Percentiles rank a stretch among this genome's conserved stretches.
Conservation (phyloP, 2,329 filamentous ascomycete species). For the Fusarium denticulatum region DNA sequence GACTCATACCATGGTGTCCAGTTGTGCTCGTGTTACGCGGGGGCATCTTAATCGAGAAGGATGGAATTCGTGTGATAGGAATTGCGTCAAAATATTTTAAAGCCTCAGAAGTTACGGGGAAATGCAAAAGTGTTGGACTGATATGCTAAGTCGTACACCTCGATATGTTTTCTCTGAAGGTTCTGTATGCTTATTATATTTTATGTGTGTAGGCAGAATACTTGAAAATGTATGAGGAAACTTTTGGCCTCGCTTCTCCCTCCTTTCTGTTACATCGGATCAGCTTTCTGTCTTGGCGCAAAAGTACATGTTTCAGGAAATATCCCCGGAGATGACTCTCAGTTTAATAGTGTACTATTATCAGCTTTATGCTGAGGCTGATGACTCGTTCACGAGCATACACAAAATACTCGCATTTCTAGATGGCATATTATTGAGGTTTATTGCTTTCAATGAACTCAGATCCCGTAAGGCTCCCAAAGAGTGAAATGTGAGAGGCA, state of each 20-base stretch:
- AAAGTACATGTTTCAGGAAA: neutral
- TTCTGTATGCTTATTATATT: neutral
- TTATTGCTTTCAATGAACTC: neutral
- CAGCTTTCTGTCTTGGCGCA: too few species aligned
- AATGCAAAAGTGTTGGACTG: rapidly evolving
- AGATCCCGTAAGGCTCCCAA: too few species aligned
- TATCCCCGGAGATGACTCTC: neutral
- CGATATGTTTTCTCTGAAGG: neutral
- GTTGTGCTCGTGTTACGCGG: too few species aligned
- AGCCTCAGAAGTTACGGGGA: rapidly evolving
- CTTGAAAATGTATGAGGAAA: neutral
- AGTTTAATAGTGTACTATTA: neutral
- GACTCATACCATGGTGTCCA: neutral
- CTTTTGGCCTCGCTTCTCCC: too few species aligned
- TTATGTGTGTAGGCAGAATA: neutral
- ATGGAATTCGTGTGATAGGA: too few species aligned
- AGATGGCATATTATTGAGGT: too few species aligned
- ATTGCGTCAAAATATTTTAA: too few species aligned
- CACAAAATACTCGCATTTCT: neutral
- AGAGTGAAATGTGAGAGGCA: too few species aligned
- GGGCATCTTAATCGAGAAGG: neutral
- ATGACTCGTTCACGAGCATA: neutral
- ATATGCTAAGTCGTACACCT: too few species aligned
- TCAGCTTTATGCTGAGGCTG: neutral
- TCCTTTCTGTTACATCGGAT: neutral